phyloP scores from a whole-genome alignment of 139 green algal species.

The Chlamydomonas sphaeroides region DNA sequence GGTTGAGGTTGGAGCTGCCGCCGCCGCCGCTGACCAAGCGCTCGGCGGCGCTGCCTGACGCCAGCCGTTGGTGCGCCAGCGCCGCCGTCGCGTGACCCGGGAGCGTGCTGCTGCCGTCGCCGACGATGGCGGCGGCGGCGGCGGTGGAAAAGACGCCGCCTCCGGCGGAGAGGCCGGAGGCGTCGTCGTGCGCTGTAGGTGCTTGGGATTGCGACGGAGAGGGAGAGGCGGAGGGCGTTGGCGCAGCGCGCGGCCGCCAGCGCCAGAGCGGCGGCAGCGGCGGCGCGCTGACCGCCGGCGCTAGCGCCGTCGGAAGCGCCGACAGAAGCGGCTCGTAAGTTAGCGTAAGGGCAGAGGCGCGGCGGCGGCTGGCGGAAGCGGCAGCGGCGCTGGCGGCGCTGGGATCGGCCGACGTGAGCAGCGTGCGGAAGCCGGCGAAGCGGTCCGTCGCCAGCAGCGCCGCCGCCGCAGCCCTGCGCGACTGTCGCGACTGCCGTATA shows the following conservation, averaged over 20 bases:
- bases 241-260: no score
- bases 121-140: neutral
- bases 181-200: no score
- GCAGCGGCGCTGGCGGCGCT: no score
- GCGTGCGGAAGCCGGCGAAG: slow-evolving; percentile 33
- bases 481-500: no score
- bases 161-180: no score
- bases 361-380: no score
- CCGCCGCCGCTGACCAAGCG: neutral
- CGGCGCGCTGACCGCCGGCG: no score
- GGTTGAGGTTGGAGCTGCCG: neutral
- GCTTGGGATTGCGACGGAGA: no score
- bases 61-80: neutral
- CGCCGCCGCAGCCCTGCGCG: no score
- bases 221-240: neutral
- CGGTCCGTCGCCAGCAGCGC: neutral
- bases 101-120: neutral
- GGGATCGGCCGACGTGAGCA: neutral
- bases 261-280: neutral
- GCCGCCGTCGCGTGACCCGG: neutral
- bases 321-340: no score
- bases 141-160: slow-evolving; percentile 5
- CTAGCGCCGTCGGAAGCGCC: neutral
- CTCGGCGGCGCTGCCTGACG: neutral
- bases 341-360: no score